Percentiles rank a stretch among this genome's conserved stretches.
These are phyloP conservation scores for Ceratocystis alfenasii DNA, from an alignment of 2,329 filamentous ascomycete species.

Conservation along the genomic window DNA sequence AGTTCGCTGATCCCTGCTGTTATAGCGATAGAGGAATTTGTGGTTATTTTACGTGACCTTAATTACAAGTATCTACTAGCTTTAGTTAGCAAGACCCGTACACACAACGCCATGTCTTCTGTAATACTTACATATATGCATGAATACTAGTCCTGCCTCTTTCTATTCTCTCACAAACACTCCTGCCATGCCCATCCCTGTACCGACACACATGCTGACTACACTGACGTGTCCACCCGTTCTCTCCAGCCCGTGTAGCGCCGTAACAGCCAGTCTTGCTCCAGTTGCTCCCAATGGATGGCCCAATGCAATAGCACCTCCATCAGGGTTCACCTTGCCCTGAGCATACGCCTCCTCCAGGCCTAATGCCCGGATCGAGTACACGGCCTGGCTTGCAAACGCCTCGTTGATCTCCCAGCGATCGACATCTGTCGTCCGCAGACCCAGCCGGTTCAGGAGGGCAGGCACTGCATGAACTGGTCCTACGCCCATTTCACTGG, in stretches of 20 bases:
- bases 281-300: constrained; percentile 86
- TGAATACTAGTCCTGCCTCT: too few relatives aligned
- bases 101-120: too few relatives aligned
- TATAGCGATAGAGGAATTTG: too few relatives aligned
- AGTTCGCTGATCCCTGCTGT: too few relatives aligned
- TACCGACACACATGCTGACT: constrained; percentile 81
- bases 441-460: constrained; percentile 56
- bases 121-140: too few relatives aligned
- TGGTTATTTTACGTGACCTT: too few relatives aligned
- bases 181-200: constrained; percentile 66
- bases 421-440: constrained; percentile 57
- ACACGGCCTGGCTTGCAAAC: constrained; percentile 52
- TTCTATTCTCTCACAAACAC: constrained; percentile 50
- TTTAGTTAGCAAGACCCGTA: too few relatives aligned
- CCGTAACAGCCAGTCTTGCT: constrained; percentile 63
- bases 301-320: constrained; percentile 86
- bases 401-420: constrained; percentile 93
- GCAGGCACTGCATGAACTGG: constrained; percentile 78
- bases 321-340: constrained; percentile 71
- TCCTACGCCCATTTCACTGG: constrained; percentile 90
- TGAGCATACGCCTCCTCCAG: constrained; percentile 39
- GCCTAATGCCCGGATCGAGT: constrained; percentile 61
- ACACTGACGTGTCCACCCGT: constrained; percentile 67
- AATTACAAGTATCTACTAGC: too few relatives aligned
- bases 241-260: constrained; percentile 55